phyloP scores from a whole-genome alignment of 1,139 yeast species.

The Eremothecium cymbalariae region DNA sequence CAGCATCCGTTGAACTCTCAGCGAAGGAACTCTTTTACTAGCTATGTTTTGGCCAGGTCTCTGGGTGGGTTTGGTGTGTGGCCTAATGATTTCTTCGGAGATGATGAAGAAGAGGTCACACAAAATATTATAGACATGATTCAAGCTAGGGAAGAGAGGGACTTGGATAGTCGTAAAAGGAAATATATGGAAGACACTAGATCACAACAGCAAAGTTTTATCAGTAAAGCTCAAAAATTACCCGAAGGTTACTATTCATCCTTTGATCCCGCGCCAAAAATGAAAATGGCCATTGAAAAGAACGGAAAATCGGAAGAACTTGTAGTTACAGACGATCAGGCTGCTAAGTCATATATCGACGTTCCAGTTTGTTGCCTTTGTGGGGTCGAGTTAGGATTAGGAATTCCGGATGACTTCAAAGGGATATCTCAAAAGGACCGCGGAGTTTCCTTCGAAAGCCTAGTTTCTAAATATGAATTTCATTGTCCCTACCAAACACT shows the following conservation, averaged over 20 bases:
- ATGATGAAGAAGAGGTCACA: slow-evolving; percentile 30
- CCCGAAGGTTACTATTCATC: slow-evolving; percentile 28
- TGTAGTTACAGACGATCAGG: slow-evolving; percentile 22
- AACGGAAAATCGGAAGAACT: slow-evolving; percentile 30
- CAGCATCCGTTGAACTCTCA: slow-evolving; percentile 1
- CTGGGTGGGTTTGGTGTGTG: slow-evolving; percentile 6
- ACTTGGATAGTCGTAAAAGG: slow-evolving; percentile 30
- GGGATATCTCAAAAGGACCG: slow-evolving; percentile 24
- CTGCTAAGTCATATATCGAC: slow-evolving; percentile 32
- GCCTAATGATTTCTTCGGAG: slow-evolving; percentile 10
- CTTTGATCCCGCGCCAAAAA: slow-evolving; percentile 24
- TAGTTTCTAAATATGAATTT: slow-evolving; percentile 32
- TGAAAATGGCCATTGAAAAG: slow-evolving; percentile 27
- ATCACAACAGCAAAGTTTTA: slow-evolving; percentile 20
- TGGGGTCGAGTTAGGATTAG: slow-evolving; percentile 61
- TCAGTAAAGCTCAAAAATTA: slow-evolving; percentile 16
- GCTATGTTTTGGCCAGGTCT: slow-evolving; percentile 4
- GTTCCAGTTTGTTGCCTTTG: slow-evolving; percentile 59
- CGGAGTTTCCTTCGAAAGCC: slow-evolving; percentile 23
- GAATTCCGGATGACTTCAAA: slow-evolving; percentile 49
- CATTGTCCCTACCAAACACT: slow-evolving; percentile 62
- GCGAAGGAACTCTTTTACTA: slow-evolving; percentile 1
- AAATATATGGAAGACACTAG: slow-evolving; percentile 31
- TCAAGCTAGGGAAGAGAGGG: slow-evolving; percentile 33
- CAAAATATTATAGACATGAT: slow-evolving; percentile 30